phyloP scores from a whole-genome alignment of 164 flowering plant genomes.

The Hamamelis virginiana region DNA sequence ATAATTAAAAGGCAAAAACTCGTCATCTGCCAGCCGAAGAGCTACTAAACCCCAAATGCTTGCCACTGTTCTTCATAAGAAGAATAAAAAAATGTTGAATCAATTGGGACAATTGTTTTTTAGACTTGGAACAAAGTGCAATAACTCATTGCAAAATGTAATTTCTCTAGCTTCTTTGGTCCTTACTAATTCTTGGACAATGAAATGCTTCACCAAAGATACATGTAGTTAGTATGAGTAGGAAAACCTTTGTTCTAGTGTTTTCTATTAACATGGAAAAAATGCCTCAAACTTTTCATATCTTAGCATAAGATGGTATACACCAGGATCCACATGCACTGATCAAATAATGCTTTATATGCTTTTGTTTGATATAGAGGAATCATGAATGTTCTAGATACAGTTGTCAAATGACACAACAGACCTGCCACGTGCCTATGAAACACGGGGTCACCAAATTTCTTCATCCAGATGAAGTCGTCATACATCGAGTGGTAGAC shows the following conservation, averaged over 20 bases:
- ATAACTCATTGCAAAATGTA: background rate
- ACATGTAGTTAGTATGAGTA: background rate
- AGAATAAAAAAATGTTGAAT: background rate
- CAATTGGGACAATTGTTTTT: background rate
- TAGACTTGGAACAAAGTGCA: background rate
- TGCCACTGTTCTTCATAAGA: slow-evolving; percentile 37
- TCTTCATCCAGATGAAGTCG: slow-evolving; percentile 72
- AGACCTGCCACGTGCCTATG: slow-evolving; percentile 73
- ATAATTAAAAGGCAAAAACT: slow-evolving; percentile 65
- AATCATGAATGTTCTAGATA: background rate
- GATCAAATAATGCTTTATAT: background rate
- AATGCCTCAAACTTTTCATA: background rate
- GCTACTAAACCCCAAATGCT: slow-evolving; percentile 75
- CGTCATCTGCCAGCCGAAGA: slow-evolving; percentile 65
- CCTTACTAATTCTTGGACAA: background rate
- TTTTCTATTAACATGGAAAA: background rate
- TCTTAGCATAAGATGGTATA: background rate
- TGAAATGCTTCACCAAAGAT: background rate
- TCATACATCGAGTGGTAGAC: slow-evolving; percentile 85
- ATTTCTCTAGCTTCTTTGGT: background rate
- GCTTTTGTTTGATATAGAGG: background rate
- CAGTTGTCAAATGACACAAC: slow-evolving; percentile 5
- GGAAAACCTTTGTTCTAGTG: background rate
- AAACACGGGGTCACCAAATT: slow-evolving; percentile 73
- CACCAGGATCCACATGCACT: background rate